These are phyloP conservation scores for Uronychia binucleata DNA, from an alignment of 73 alveolate genomes.

Conservation along the genomic window DNA sequence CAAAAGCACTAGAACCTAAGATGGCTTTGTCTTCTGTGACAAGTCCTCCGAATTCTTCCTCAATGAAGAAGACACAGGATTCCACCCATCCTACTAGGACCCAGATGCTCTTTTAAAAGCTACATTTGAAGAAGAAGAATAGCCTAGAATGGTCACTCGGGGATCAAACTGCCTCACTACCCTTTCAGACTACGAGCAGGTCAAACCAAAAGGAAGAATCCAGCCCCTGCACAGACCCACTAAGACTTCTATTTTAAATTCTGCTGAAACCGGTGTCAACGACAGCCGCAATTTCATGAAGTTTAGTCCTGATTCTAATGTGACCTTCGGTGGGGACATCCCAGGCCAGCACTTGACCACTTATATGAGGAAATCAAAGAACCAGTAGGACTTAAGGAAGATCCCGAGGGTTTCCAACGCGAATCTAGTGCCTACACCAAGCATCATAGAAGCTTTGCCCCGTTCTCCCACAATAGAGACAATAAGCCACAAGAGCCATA, in stretches of 20 bases:
- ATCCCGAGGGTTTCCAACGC: not conserved
- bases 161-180: not conserved
- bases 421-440: not conserved
- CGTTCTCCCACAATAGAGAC: not conserved
- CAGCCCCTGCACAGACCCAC: not conserved
- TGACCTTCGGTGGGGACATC: no score
- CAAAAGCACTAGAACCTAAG: no score
- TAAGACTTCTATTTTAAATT: not conserved
- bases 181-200: not conserved
- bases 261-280: no score
- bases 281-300: no score
- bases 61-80: not conserved
- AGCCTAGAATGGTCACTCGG: not conserved
- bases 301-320: no score
- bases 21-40: not conserved
- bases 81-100: not conserved
- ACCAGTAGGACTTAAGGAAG: not conserved
- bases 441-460: not conserved
- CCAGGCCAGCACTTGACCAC: no score
- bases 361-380: not conserved
- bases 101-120: not conserved
- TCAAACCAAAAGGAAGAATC: not conserved
- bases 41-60: not conserved
- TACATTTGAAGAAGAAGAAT: not conserved
- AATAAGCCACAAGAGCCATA: not conserved